phyloP scores from a whole-genome alignment of 78 protist species.

The Tieghemostelium lacteum region DNA sequence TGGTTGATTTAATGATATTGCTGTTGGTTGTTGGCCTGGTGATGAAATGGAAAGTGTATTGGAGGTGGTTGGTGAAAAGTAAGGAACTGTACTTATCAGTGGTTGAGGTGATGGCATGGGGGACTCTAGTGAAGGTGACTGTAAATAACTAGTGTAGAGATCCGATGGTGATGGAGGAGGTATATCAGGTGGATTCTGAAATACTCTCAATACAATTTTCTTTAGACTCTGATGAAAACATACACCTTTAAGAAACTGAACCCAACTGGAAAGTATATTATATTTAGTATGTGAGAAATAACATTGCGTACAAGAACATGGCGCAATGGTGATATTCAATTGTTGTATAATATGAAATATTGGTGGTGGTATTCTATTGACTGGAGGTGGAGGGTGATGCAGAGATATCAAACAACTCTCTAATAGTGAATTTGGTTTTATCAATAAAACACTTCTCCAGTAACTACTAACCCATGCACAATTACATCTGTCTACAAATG shows the following conservation, averaged over 20 bases:
- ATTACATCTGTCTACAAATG: slow-evolving; percentile 39
- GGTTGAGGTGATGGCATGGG: neutral
- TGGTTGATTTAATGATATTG: too few species aligned
- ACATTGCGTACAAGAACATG: slow-evolving; percentile 58
- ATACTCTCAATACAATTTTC: slow-evolving; percentile 26
- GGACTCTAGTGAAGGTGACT: neutral
- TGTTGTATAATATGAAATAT: slow-evolving; percentile 11
- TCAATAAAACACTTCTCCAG: slow-evolving; percentile 55
- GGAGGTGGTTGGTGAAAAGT: neutral
- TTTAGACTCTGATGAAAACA: neutral
- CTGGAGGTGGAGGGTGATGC: slow-evolving; percentile 43
- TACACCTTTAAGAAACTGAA: slow-evolving; percentile 33
- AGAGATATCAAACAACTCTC: slow-evolving; percentile 62
- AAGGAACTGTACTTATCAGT: neutral
- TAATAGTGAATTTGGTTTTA: slow-evolving; percentile 51
- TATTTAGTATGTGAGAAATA: slow-evolving; percentile 33
- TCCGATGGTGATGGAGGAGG: neutral
- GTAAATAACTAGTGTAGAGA: neutral
- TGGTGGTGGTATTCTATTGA: neutral
- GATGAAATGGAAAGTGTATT: too few species aligned
- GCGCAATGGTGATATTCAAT: slow-evolving; percentile 55
- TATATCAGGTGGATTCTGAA: slow-evolving; percentile 45
- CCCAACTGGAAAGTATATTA: slow-evolving; percentile 34
- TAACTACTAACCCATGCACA: slow-evolving; percentile 70
- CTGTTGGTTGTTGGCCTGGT: too few species aligned